These are phyloP conservation scores for Discostella stelligera DNA, from an alignment of 352 stramenopile genomes.

Conservation along the genomic window DNA sequence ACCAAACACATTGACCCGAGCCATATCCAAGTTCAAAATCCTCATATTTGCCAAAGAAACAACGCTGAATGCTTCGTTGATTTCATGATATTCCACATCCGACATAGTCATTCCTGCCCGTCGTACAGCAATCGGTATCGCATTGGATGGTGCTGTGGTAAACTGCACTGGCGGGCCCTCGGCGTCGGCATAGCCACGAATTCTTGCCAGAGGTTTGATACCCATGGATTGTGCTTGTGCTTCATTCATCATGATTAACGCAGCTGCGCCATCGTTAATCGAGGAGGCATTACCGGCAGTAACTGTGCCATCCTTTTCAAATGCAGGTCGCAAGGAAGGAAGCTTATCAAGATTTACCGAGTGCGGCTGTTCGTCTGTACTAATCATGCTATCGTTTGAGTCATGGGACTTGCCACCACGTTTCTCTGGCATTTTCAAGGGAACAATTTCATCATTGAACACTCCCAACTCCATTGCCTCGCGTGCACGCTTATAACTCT, in stretches of 20 bases:
- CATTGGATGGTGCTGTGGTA: constrained; percentile 93
- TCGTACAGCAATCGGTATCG: constrained; percentile 90
- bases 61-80: constrained; percentile 99
- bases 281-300: constrained; percentile 96
- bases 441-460: constrained; percentile 86
- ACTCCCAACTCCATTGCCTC: constrained; percentile 66
- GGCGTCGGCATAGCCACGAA: constrained; percentile 82
- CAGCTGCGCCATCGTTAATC: constrained; percentile 95
- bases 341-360: constrained; percentile 91
- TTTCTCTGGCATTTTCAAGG: constrained; percentile 85
- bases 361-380: constrained; percentile 90
- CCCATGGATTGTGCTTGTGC: constrained; percentile 86
- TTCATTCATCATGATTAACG: constrained; percentile 94
- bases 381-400: constrained; percentile 16
- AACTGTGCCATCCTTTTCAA: constrained; percentile 92
- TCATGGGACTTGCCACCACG: constrained; percentile 52
- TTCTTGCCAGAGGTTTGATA: constrained; percentile 59
- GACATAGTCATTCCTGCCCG: constrained; percentile 87
- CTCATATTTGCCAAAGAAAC: constrained; percentile 94
- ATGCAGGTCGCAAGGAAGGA: constrained; percentile 87
- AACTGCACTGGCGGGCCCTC: constrained; percentile 92
- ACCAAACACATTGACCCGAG: constrained; percentile 95
- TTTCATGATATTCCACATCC: constrained; percentile 98
- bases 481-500: constrained; percentile 89
- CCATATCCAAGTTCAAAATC: constrained; percentile 89